A percentile compares a stretch with the other conserved stretches of the same genome.
phyloP scores from a whole-genome alignment of 2,329 filamentous ascomycete genomes.

The Ophioceras dolichostomum region DNA sequence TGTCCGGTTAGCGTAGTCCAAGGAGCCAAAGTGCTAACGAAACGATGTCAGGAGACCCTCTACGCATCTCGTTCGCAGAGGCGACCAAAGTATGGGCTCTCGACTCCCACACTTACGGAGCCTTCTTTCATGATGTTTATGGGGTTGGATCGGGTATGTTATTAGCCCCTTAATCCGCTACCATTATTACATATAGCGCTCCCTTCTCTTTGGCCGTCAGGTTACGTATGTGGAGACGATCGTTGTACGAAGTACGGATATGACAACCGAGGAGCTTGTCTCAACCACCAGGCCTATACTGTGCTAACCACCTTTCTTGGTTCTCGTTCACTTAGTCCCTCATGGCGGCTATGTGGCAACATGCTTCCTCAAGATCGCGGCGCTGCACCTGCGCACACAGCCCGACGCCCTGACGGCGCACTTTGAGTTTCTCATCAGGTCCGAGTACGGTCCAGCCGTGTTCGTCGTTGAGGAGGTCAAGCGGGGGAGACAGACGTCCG shows the following conservation, averaged over 20 bases:
- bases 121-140: neutral
- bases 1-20: too few relatives aligned
- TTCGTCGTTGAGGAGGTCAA: slow-evolving; percentile 28
- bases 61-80: neutral
- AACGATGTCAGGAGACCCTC: too few relatives aligned
- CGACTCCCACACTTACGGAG: neutral
- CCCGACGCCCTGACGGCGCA: slow-evolving; percentile 25
- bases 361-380: slow-evolving; percentile 23
- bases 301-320: neutral
- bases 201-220: too few relatives aligned
- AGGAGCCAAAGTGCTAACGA: too few relatives aligned
- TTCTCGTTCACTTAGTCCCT: slow-evolving; percentile 15
- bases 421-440: slow-evolving; percentile 28
- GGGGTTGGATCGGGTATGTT: neutral
- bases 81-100: neutral
- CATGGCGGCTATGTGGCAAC: slow-evolving; percentile 33
- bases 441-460: slow-evolving; percentile 21
- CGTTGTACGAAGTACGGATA: too few relatives aligned
- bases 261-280: too few relatives aligned
- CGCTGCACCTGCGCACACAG: slow-evolving; percentile 22
- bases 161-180: neutral
- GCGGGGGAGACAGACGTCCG: slow-evolving; percentile 25
- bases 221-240: too few relatives aligned
- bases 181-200: neutral
- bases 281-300: neutral